Evolutionary conservation across 1,284 basidiomycete genomes (phyloP).

Genomic region (Leccinum subrobustum): DNA sequence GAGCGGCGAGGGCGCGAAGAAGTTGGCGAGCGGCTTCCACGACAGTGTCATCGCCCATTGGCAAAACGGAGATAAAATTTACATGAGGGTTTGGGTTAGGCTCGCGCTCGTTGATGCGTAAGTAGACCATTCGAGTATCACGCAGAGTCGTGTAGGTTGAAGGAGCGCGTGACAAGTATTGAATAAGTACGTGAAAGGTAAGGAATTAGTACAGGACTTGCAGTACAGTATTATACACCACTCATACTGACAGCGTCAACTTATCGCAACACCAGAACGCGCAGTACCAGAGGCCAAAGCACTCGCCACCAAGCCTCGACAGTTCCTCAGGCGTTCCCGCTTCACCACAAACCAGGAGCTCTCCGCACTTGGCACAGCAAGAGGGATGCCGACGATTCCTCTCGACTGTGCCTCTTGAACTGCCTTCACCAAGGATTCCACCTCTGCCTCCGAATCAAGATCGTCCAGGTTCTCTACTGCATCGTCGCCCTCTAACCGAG

Average conservation of each 20-base stretch:
- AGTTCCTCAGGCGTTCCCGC: slow-evolving; percentile 68
- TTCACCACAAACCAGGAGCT: slow-evolving; percentile 73
- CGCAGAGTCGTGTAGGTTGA: neutral
- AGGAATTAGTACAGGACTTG: neutral
- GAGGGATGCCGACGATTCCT: slow-evolving; percentile 47
- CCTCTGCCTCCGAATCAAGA: slow-evolving; percentile 74
- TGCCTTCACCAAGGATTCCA: slow-evolving; percentile 54
- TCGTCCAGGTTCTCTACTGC: slow-evolving; percentile 76
- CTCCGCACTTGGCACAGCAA: slow-evolving; percentile 49
- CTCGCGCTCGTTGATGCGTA: slow-evolving; percentile 66
- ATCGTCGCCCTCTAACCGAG: slow-evolving; percentile 51
- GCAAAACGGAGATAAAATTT: slow-evolving; percentile 72
- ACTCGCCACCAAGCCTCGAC: slow-evolving; percentile 60
- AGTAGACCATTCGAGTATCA: slow-evolving; percentile 57
- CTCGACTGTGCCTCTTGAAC: slow-evolving; percentile 55
- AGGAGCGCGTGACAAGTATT: slow-evolving; percentile 8
- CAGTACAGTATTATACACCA: neutral
- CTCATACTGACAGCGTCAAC: slow-evolving; percentile 5
- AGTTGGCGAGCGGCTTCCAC: slow-evolving; percentile 63
- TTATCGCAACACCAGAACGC: slow-evolving; percentile 29
- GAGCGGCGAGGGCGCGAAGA: slow-evolving; percentile 73
- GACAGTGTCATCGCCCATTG: slow-evolving; percentile 33
- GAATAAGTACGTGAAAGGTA: neutral
- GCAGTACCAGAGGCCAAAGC: slow-evolving; percentile 41
- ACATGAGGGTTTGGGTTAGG: slow-evolving; percentile 71